Conservation (phyloP, 2,329 filamentous ascomycete species). For the Cordyceps javanica region DNA sequence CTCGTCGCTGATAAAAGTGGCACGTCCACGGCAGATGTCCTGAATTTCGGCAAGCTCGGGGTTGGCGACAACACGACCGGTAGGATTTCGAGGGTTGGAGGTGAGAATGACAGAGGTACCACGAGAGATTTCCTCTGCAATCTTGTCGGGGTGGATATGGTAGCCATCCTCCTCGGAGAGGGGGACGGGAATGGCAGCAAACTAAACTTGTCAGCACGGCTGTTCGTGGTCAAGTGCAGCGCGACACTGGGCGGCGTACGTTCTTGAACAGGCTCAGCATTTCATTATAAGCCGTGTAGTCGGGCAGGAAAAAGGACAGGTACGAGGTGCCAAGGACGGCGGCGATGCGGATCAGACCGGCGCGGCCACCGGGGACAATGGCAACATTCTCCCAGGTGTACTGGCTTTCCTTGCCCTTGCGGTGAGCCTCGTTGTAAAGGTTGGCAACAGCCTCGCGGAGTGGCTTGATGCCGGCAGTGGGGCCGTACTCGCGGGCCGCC, state of each 20-base stretch:
- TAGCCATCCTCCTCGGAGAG: constrained; percentile 81
- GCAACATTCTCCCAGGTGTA: constrained; percentile 98
- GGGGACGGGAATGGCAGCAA: constrained; percentile 80
- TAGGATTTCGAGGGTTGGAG: constrained; percentile 92
- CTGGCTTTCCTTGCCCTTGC: constrained; percentile 77
- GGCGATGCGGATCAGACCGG: constrained; percentile 89
- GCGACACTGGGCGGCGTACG: constrained; percentile 37
- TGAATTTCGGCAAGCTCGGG: constrained; percentile 86
- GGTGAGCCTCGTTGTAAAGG: constrained; percentile 89
- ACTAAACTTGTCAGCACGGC: constrained; percentile 39
- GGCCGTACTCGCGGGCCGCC: constrained; percentile 81
- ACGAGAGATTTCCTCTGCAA: constrained; percentile 82
- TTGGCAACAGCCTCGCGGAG: constrained; percentile 82
- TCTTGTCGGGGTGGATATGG: constrained; percentile 89
- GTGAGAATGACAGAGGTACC: constrained; percentile 86
- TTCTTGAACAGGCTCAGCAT: constrained; percentile 95
- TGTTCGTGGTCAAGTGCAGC: too few relatives aligned
- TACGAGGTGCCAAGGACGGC: constrained; percentile 91
- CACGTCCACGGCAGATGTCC: constrained; percentile 83
- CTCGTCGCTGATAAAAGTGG: constrained; percentile 91
- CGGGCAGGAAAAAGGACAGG: constrained; percentile 86
- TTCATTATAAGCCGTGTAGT: constrained; percentile 97
- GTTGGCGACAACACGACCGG: constrained; percentile 78
- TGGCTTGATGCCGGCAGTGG: constrained; percentile 89
- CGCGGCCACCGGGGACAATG: constrained; percentile 89